Evolutionary conservation across 2,329 filamentous ascomycete species (phyloP), one percentile per base, ranked within the genome.

Genomic region (Cercospora nicotianae): DNA sequence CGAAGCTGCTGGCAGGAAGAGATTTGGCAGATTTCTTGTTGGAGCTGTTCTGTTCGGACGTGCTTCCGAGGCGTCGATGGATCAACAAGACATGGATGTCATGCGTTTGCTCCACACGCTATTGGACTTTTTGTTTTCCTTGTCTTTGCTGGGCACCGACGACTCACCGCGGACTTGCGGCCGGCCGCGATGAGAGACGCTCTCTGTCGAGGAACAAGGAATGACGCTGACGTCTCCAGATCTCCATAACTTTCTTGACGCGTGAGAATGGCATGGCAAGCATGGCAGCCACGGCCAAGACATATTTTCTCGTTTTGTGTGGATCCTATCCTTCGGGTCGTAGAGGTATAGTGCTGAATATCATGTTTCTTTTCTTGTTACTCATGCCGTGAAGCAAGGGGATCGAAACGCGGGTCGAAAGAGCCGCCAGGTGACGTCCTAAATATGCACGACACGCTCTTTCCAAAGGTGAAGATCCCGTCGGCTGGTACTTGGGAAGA

Each of bases 261-360:
- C 48, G 48, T 53, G 48, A 53, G 20, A 55, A 26, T 16, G 48
- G 23, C 48, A 53, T 45, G 42, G 42, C 45, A 55, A 30, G 48
- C 48, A 55, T 55, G 48, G 48, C 48, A 55, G 48, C 48, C 48
- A 28, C 48, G 23, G 48, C 48, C 48, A 55, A 55, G 48, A 55
- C 48, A 30, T 55, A 55, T 55, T 30, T 55, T 55, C 26, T 23
- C 45, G 45, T 23, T 20, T 48, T 26, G 48, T 26, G 48, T 55
- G 48, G 13, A 9, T 28, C 23, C 48, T 7, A 30, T 4, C 5
- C 1, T 42, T 42, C 3, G 48, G 20, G 20, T 23, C 18, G 48
- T 8, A 30, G 48, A 55, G 48, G 12, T 55, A 16, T 55, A 16
- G 48, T 55, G 48, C 48, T 55, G 48, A 26, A 28, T 55, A 55